phyloP scores from a whole-genome alignment of 192 early-diverging fungal species.

The Backusella luteola region DNA sequence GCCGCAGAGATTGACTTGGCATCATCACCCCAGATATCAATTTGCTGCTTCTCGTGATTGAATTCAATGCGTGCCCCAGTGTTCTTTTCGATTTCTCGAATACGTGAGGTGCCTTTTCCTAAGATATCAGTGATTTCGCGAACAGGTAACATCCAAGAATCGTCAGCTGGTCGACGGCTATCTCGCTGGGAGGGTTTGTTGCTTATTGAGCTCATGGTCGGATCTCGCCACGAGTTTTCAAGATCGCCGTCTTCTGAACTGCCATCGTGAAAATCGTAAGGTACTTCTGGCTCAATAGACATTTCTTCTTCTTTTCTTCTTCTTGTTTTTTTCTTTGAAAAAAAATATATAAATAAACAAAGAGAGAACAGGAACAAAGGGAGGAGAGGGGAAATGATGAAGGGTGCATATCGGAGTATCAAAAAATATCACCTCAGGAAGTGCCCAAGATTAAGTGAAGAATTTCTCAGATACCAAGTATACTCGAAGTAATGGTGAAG shows the following conservation, averaged over 20 bases:
- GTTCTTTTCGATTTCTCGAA: conserved; percentile 21
- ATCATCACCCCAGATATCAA: conserved; percentile 42
- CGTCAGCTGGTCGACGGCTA: conserved; percentile 13
- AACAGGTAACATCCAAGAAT: conserved; percentile 35
- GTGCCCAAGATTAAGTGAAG: neutral
- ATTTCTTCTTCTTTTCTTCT: neutral
- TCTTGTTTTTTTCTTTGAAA: neutral
- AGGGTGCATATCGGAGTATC: neutral
- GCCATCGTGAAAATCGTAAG: neutral
- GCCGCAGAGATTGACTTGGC: conserved; percentile 13
- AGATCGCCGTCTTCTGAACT: neutral
- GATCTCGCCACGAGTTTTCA: neutral
- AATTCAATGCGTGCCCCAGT: conserved; percentile 28
- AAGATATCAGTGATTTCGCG: conserved; percentile 9
- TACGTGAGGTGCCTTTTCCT: conserved; percentile 12
- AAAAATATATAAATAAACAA: neutral
- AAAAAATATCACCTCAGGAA: neutral
- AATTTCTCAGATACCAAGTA: too few relatives aligned
- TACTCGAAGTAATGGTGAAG: too few relatives aligned
- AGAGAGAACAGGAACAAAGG: too few relatives aligned
- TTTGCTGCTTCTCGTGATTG: conserved; percentile 34
- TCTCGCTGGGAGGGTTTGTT: neutral
- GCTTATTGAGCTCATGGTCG: neutral
- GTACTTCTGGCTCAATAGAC: conserved; percentile 10
- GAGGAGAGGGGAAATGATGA: too few relatives aligned